Conservation (phyloP, 306 rosid species). For the Cucumis sativus region DNA sequence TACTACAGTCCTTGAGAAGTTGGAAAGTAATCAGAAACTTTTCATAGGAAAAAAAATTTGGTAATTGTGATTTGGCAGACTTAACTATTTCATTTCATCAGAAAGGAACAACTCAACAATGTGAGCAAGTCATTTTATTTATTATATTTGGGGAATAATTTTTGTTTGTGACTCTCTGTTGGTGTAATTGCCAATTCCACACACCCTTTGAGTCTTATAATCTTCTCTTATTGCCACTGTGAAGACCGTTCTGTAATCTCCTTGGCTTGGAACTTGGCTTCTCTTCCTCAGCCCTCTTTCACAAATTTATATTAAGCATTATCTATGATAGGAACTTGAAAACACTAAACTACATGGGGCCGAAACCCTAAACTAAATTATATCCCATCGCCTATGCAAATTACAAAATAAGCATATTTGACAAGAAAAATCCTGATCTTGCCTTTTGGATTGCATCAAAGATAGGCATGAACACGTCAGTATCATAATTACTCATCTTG, state of each 20-base stretch:
- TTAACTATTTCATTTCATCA: neutral
- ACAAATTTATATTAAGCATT: neutral
- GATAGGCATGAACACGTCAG: constrained; percentile 87
- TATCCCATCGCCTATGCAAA: neutral
- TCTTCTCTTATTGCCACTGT: neutral
- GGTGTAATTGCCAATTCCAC: neutral
- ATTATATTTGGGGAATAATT: neutral
- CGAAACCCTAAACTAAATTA: neutral
- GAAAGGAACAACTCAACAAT: no score
- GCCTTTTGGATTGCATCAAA: constrained; percentile 83
- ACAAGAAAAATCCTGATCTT: neutral
- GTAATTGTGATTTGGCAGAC: neutral
- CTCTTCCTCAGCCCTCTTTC: neutral
- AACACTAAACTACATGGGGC: neutral
- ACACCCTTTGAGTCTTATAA: neutral
- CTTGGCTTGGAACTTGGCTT: neutral
- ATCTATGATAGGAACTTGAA: neutral
- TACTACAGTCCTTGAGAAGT: neutral
- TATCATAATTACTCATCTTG: constrained; percentile 94
- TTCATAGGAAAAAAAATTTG: neutral
- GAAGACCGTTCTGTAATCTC: neutral
- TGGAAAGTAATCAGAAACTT: neutral
- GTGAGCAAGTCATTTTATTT: neutral
- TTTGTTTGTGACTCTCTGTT: neutral
- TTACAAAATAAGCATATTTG: neutral